These are phyloP conservation scores for Diaporthe destruens DNA, from an alignment of 2,329 filamentous ascomycete genomes.

Conservation along the genomic window DNA sequence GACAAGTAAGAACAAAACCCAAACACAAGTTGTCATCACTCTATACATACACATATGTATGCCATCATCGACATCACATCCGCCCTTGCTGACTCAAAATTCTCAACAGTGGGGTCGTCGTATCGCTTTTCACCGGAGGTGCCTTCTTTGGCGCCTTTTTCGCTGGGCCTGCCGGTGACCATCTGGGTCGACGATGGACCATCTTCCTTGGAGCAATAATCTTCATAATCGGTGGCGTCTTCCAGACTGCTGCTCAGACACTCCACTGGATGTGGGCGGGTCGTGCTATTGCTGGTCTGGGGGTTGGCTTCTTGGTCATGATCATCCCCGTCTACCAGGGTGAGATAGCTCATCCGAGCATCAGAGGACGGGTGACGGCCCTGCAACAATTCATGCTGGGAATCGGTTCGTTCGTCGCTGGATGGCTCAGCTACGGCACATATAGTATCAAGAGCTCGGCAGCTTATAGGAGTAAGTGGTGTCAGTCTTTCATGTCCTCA, in stretches of 20 bases:
- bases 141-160: conserved; percentile 78
- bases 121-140: conserved; percentile 83
- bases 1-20: conserved; percentile 51
- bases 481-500: background rate
- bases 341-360: conserved; percentile 82
- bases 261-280: conserved; percentile 76
- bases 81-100: background rate
- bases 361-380: conserved; percentile 80
- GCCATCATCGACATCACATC: too few relatives aligned
- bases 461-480: conserved; percentile 48
- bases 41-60: conserved; percentile 24
- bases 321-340: conserved; percentile 77
- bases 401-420: conserved; percentile 77
- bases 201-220: conserved; percentile 79
- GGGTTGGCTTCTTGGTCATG: conserved; percentile 61
- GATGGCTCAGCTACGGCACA: conserved; percentile 79
- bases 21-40: background rate
- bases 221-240: conserved; percentile 77
- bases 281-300: conserved; percentile 76
- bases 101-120: conserved; percentile 71
- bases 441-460: conserved; percentile 47
- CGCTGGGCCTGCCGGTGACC: conserved; percentile 74
- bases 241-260: conserved; percentile 77
- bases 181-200: conserved; percentile 76
- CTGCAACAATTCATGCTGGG: conserved; percentile 88